Base-by-base conservation (phyloP, 1,139 yeast genomes). In the Sugiyamaella paludigena region DNA sequence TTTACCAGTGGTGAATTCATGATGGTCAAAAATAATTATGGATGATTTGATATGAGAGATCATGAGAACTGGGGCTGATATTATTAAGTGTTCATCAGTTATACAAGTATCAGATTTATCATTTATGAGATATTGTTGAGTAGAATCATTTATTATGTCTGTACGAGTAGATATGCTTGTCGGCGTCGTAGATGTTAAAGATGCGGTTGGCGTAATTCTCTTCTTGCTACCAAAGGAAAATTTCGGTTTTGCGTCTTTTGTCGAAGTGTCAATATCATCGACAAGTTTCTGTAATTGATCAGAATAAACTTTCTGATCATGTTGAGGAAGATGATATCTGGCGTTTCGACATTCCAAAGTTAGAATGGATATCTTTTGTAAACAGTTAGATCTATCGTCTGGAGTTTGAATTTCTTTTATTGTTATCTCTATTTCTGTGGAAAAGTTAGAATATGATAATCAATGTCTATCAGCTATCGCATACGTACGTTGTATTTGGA, bases 261-360 rank as follows among this genome's bases (percentile, higher is more conserved):
- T 10, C 7, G 41, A 43, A 10, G 33, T 29, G 27, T 51, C 49
- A 13, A 48, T 45, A 36, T 45, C 24, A 11, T 48, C 51, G 13
- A 50, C 31, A 33, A 56, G 46, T 16, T 36, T 33, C 15, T 49
- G 54, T 24, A 60, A 45, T 37, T 52, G 55, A 8, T 50, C 48
- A 3, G 52, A 49, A 37, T 58, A 59, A 10, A 45, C 42, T 40
- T 59, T 53, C n/a, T 56, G 58, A 42, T 61, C 65, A 44, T 59
- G 50, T 31, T 52, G 49, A 2, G 63, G 56, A 10, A 58, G 50
- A 2, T 42, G 33, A 32, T 50, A 47, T 28, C 55, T 48, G n/a
- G 37, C 42, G 24, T 46, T 43, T 34, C 59, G 54, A 40, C 61
- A 58, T 34, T 46, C 36, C 8, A 36, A 40, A 4, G 56, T 36